These are phyloP conservation scores for Cyclostephanos tholiformis DNA, from an alignment of 108 stramenopile genomes.

Conservation along the genomic window DNA sequence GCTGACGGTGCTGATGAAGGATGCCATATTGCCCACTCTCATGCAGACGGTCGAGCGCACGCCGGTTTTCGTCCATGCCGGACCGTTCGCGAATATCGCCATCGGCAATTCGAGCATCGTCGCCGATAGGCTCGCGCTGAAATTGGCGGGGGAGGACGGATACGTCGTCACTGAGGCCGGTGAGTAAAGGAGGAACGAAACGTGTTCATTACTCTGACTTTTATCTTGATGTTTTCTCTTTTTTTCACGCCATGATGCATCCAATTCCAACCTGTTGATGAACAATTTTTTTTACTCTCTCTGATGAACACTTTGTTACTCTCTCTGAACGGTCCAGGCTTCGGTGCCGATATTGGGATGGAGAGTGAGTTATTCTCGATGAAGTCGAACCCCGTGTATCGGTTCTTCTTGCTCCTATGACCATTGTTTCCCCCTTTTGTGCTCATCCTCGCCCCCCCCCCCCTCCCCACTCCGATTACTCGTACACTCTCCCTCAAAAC, in stretches of 20 bases:
- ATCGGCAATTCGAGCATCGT: slow-evolving; percentile 96
- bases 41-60: slow-evolving; percentile 99
- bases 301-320: too few species aligned
- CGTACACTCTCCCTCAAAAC: not conserved
- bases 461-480: not conserved
- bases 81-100: slow-evolving; percentile 98
- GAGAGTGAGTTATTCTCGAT: slow-evolving; percentile 58
- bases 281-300: not conserved
- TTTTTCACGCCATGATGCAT: too few species aligned
- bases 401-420: not conserved
- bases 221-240: too few species aligned
- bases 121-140: slow-evolving; percentile 94
- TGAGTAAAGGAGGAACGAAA: not conserved
- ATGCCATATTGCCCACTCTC: slow-evolving; percentile 93
- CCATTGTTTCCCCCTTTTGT: not conserved
- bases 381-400: too few species aligned
- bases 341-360: slow-evolving; percentile 98
- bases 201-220: too few species aligned
- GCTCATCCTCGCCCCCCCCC: not conserved
- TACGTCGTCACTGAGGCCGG: slow-evolving; percentile 97
- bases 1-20: slow-evolving; percentile 96
- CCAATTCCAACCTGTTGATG: too few species aligned
- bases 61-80: slow-evolving; percentile 97
- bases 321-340: too few species aligned
- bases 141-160: slow-evolving; percentile 91